These are phyloP conservation scores for Salix arbutifolia DNA, from an alignment of 345 rosid genomes.

Conservation along the genomic window DNA sequence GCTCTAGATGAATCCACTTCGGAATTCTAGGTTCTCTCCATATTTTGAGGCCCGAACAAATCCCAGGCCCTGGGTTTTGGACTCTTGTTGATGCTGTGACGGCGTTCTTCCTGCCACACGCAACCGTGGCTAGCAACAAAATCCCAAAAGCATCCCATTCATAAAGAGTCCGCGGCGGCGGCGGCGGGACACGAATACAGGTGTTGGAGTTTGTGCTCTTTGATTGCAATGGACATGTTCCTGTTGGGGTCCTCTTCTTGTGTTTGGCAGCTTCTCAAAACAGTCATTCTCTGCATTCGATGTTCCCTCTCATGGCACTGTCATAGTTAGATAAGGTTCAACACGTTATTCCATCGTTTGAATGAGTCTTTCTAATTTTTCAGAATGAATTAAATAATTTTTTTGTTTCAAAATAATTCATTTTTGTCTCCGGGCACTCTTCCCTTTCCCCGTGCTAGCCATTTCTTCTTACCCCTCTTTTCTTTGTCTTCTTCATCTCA, in stretches of 20 bases:
- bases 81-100: too few species aligned
- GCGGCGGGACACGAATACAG: neutral
- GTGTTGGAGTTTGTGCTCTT: neutral
- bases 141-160: neutral
- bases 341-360: neutral
- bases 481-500: constrained; percentile 16
- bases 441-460: constrained; percentile 34
- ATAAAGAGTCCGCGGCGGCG: neutral
- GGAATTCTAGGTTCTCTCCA: too few species aligned
- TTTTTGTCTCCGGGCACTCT: neutral
- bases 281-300: neutral
- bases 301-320: neutral
- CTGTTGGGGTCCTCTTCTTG: neutral
- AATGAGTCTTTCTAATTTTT: too few species aligned
- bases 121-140: neutral
- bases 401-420: too few species aligned
- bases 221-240: neutral
- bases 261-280: neutral
- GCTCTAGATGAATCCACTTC: too few species aligned
- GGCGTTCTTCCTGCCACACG: neutral
- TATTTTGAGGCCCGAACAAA: too few species aligned
- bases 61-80: too few species aligned
- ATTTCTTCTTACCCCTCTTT: constrained; percentile 17
- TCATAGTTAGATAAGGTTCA: neutral
- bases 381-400: too few species aligned